Conservation (phyloP, 495 filamentous ascomycete genomes). For the Annulohypoxylon maeteangense region DNA sequence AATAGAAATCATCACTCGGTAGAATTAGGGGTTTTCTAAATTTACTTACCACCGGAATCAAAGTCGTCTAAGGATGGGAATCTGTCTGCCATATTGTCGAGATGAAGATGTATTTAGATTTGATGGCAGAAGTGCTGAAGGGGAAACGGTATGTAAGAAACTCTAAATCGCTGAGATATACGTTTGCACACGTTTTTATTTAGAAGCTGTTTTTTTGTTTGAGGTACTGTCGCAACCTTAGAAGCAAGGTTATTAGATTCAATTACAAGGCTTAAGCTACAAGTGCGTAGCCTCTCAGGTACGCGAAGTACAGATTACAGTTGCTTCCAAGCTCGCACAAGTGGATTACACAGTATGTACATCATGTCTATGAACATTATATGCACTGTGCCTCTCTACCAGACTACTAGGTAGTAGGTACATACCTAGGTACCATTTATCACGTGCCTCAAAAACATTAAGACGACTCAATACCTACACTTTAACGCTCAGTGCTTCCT, state of each 20-base stretch:
- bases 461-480: background rate
- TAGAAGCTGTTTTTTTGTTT: background rate
- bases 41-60: constrained; percentile 77
- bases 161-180: background rate
- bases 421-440: background rate
- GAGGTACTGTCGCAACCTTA: constrained; percentile 4
- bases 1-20: background rate
- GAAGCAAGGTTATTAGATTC: constrained; percentile 1
- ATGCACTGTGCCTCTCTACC: constrained; percentile 18
- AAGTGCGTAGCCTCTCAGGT: constrained; percentile 9
- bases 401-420: too few relatives aligned
- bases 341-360: background rate
- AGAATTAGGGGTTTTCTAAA: constrained; percentile 10
- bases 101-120: constrained; percentile 8
- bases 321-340: background rate
- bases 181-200: background rate
- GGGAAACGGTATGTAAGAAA: background rate
- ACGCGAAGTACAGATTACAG: constrained; percentile 8
- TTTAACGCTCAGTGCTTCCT: too few relatives aligned
- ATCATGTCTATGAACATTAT: background rate
- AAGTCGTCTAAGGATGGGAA: constrained; percentile 98
- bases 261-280: constrained; percentile 17
- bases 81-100: constrained; percentile 82
- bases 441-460: constrained; percentile 23
- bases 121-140: background rate